These are phyloP conservation scores for Tetrapisispora arboricola DNA, from an alignment of 805 yeast species.

Conservation along the genomic window DNA sequence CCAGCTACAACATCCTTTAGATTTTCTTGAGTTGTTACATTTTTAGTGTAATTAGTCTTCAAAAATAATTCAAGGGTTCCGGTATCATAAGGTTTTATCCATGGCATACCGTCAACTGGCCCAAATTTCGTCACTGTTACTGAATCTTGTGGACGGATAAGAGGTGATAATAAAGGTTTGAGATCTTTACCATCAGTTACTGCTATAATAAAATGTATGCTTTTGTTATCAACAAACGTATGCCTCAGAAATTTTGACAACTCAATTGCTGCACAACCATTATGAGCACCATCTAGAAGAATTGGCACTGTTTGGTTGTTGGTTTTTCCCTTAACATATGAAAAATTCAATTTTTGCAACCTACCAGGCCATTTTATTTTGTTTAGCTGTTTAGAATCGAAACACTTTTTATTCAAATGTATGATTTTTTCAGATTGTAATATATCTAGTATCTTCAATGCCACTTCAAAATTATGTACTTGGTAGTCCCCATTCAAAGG, in stretches of 20 bases:
- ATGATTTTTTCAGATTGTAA: conserved; percentile 17
- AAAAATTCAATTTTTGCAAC: conserved; percentile 43
- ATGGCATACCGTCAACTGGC: conserved; percentile 83
- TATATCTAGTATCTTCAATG: conserved; percentile 44
- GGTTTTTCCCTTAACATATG: conserved; percentile 11
- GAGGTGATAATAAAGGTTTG: conserved; percentile 38
- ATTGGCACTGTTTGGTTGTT: conserved; percentile 14
- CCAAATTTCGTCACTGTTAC: conserved; percentile 58
- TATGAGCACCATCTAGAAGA: conserved; percentile 89
- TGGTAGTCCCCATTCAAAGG: conserved; percentile 73
- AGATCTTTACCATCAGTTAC: conserved; percentile 66
- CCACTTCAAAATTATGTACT: conserved; percentile 54
- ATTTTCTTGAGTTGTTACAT: conserved; percentile 13
- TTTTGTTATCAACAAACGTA: conserved; percentile 15
- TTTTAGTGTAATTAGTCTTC: conserved; percentile 19
- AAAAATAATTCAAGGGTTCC: conserved; percentile 17
- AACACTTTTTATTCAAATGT: conserved; percentile 26
- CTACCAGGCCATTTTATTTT: conserved; percentile 80
- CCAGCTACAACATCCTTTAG: conserved; percentile 14
- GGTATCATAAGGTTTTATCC: conserved; percentile 52
- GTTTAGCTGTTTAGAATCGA: conserved; percentile 43
- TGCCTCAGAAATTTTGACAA: conserved; percentile 43
- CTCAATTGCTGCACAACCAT: conserved; percentile 73
- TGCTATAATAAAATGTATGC: conserved; percentile 50
- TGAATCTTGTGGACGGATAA: conserved; percentile 42